Percentiles rank a stretch among this genome's conserved stretches.
Conservation (phyloP, 2,329 filamentous ascomycete species). For the Xylariales sp. region DNA sequence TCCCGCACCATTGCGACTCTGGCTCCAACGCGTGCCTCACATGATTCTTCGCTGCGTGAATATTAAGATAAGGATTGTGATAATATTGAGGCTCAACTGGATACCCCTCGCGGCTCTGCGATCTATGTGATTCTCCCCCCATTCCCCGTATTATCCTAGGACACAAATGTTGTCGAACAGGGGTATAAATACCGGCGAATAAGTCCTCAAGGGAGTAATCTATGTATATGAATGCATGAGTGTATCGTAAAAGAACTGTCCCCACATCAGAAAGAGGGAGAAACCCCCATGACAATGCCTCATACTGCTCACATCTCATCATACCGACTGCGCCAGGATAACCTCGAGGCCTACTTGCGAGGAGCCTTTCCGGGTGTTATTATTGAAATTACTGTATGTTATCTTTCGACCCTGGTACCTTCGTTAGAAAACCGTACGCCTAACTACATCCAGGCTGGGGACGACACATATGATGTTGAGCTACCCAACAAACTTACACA, state of each 20-base stretch:
- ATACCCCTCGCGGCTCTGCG: constrained; percentile 8
- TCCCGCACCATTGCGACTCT: not conserved
- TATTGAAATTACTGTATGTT: constrained; percentile 15
- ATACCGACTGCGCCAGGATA: constrained; percentile 16
- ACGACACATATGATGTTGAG: constrained; percentile 2
- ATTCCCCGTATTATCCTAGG: not conserved
- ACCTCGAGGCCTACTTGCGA: constrained; percentile 11
- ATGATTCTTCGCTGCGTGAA: constrained; percentile 1
- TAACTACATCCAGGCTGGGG: constrained; percentile 1
- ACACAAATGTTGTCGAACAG: not conserved
- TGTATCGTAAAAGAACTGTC: not conserved
- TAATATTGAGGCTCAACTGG: constrained; percentile 18
- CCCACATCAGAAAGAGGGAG: too few relatives aligned
- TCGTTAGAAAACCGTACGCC: not conserved
- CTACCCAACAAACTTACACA: not conserved
- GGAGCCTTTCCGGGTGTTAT: not conserved
- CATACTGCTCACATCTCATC: constrained; percentile 6
- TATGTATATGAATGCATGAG: not conserved
- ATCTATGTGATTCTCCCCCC: not conserved
- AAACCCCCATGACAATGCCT: not conserved
- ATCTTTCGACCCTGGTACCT: not conserved
- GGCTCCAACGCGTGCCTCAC: not conserved
- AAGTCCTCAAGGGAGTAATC: not conserved
- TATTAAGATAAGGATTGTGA: not conserved
- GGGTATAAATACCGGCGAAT: not conserved